Evolutionary conservation across 2,329 filamentous ascomycete species (phyloP), one percentile per base, ranked within the genome.

Genomic region (Pezizomycotina sp.): DNA sequence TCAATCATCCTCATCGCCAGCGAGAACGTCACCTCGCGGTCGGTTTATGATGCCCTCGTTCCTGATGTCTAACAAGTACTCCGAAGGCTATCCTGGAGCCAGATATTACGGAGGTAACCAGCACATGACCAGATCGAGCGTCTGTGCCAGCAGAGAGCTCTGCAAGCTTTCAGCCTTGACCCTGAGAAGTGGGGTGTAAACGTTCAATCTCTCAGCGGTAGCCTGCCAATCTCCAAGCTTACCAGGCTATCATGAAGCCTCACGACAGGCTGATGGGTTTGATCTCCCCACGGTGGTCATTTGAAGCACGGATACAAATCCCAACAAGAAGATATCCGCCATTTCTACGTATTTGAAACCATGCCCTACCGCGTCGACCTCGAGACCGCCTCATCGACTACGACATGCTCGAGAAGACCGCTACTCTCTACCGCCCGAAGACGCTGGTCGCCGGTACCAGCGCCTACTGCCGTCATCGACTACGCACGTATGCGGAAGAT

Each of bases 101-200:
- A 77, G 89, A 62, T 98, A 98, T 72, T 98, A 98, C 57, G 89
- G 89, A 57, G 89, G 89, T 57, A 98, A 98, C 68, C 79, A 98
- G 69, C 82, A 89, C 70, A 98, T 98, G 89, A 98, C 61, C 69
- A 81, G 62, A 83, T 93, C 55, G 89, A 98, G 71, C 70, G 79
- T 50, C 77, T 89, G 44, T 98, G 89, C 71, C 89, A 98, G 68
- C 69, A 74, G 60, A 78, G 89, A 63, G 89, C 89, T 49, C 77
- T 98, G 47, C 71, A 81, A 63, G 77, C 84, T 41, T 98, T 95
- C 68, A 71, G 81, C 56, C 64, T 92, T 50, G 79, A 91, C 62
- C 57, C 76, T 12, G 71, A 74, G 50, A 83, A 91, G 66, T 98
- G 89, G 89, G 89, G 89, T 58, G 89, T 98, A 64, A 98, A 98